phyloP scores from a whole-genome alignment of 768 basidiomycete species.

The Lentinus tigrinus region DNA sequence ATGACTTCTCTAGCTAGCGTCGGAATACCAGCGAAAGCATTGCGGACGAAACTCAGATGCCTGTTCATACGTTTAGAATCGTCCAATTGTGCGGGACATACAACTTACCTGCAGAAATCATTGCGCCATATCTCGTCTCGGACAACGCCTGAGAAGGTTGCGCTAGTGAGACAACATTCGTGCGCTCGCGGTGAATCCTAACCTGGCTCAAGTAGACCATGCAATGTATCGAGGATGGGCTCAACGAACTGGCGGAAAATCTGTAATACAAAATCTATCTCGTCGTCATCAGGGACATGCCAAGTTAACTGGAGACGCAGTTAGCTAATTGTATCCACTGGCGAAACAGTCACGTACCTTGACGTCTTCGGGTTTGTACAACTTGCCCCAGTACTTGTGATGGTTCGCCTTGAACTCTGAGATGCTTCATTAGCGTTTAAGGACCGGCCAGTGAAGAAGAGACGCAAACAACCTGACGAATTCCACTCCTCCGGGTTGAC shows the following conservation, averaged over 20 bases:
- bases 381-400: constrained; percentile 77
- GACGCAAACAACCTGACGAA: constrained; percentile 52
- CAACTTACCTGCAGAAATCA: constrained; percentile 74
- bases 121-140: constrained; percentile 74
- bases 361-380: constrained; percentile 69
- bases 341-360: constrained; percentile 40
- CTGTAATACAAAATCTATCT: constrained; percentile 71
- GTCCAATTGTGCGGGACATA: not conserved
- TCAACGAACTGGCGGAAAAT: constrained; percentile 67
- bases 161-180: not conserved
- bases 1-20: constrained; percentile 58
- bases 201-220: constrained; percentile 56
- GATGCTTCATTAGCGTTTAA: not conserved
- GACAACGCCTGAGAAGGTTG: constrained; percentile 33
- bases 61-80: constrained; percentile 31
- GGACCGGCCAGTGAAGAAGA: not conserved
- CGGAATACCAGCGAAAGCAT: constrained; percentile 73
- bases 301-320: constrained; percentile 54
- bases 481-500: constrained; percentile 77
- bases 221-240: constrained; percentile 57
- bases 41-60: constrained; percentile 68
- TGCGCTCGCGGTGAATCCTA: constrained; percentile 18
- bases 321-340: not conserved
- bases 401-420: constrained; percentile 70
- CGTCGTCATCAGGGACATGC: constrained; percentile 72